phyloP scores from a whole-genome alignment of 2,329 filamentous ascomycete genomes.

The Chrysoporthe deuterocubensis region DNA sequence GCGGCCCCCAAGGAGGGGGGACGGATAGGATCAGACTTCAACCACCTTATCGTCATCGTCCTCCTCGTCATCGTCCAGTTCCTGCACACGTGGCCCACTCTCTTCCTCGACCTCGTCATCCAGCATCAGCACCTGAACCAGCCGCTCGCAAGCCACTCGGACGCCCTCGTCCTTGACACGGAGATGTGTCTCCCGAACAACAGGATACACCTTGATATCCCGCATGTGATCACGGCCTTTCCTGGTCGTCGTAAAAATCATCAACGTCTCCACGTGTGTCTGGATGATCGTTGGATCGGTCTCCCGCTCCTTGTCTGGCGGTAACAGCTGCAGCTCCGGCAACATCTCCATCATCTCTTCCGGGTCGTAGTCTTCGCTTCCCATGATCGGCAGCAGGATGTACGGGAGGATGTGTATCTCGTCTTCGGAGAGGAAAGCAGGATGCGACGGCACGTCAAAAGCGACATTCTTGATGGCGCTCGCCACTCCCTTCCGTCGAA shows the following conservation, averaged over 20 bases:
- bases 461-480: constrained; percentile 93
- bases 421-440: constrained; percentile 69
- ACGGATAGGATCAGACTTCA: constrained; percentile 48
- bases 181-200: constrained; percentile 84
- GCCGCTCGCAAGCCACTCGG: constrained; percentile 80
- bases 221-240: constrained; percentile 76
- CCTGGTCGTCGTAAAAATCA: constrained; percentile 79
- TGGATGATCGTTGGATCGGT: constrained; percentile 75
- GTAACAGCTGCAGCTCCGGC: constrained; percentile 85
- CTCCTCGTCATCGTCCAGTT: constrained; percentile 52
- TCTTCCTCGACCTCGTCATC: constrained; percentile 59
- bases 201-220: constrained; percentile 81
- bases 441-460: constrained; percentile 78
- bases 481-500: constrained; percentile 91
- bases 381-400: constrained; percentile 83
- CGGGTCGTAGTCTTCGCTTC: constrained; percentile 83
- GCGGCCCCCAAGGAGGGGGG: not conserved
- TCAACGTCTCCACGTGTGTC: constrained; percentile 87
- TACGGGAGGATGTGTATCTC: constrained; percentile 86
- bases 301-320: constrained; percentile 88
- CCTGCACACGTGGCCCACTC: constrained; percentile 50
- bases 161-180: constrained; percentile 79
- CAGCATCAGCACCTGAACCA: constrained; percentile 87
- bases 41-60: constrained; percentile 60
- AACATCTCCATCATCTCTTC: constrained; percentile 88